Conservation (phyloP, 805 yeast genomes). For the Hanseniaspora meyeri region DNA sequence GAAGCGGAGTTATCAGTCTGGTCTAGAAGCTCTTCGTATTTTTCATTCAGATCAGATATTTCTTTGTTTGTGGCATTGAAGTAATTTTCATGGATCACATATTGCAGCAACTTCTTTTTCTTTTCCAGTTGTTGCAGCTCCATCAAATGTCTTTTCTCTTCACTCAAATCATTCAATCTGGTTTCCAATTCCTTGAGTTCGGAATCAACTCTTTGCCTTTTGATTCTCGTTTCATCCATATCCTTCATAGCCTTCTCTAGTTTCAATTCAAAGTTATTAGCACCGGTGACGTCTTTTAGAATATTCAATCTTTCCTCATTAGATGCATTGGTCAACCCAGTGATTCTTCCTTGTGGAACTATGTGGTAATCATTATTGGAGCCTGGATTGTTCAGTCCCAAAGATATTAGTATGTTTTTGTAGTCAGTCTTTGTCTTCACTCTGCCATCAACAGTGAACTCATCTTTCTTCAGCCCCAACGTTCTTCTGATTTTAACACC, state of each 20-base stretch:
- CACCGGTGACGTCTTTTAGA: slow-evolving; percentile 89
- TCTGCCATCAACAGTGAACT: slow-evolving; percentile 70
- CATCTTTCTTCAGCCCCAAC: slow-evolving; percentile 86
- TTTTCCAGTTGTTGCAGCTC: slow-evolving; percentile 56
- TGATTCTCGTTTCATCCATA: slow-evolving; percentile 59
- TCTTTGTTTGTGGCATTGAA: slow-evolving; percentile 9
- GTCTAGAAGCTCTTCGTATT: background rate
- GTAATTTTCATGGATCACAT: slow-evolving; percentile 66
- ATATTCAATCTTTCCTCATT: slow-evolving; percentile 68
- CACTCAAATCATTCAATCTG: slow-evolving; percentile 63
- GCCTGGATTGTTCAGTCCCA: slow-evolving; percentile 47
- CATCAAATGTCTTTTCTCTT: slow-evolving; percentile 65
- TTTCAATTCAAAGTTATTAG: slow-evolving; percentile 75
- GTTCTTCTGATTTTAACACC: slow-evolving; percentile 68
- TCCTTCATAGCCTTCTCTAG: slow-evolving; percentile 67
- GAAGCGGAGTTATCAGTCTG: background rate
- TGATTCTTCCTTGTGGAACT: slow-evolving; percentile 91
- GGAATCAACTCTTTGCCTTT: slow-evolving; percentile 60
- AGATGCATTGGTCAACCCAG: slow-evolving; percentile 77
- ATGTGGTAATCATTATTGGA: slow-evolving; percentile 85
- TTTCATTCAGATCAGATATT: background rate
- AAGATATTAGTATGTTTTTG: slow-evolving; percentile 71
- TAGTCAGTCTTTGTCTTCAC: slow-evolving; percentile 71
- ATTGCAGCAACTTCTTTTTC: slow-evolving; percentile 59
- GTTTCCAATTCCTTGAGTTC: slow-evolving; percentile 58